phyloP scores from a whole-genome alignment of 768 basidiomycete species.

The Suillus brevipes region DNA sequence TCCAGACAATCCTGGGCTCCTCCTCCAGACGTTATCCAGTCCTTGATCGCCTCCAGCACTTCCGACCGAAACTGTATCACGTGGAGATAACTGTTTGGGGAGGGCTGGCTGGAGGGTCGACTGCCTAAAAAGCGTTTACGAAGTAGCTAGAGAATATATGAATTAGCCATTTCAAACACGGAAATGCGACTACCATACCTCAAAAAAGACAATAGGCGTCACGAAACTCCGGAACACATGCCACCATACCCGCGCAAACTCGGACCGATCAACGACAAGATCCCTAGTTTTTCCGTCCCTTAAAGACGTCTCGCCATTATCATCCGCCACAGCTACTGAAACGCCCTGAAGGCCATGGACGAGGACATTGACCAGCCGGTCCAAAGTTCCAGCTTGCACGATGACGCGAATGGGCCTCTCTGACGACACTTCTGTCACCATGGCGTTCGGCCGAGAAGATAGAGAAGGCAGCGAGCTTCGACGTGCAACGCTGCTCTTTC shows the following conservation, averaged over 20 bases:
- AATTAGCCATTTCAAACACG: background rate
- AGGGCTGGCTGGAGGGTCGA: conserved; percentile 43
- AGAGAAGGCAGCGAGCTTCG: conserved; percentile 80
- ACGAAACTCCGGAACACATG: conserved; percentile 80
- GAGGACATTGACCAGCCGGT: conserved; percentile 70
- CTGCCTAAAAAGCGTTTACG: conserved; percentile 68
- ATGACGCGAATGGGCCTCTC: conserved; percentile 75
- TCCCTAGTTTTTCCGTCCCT: conserved; percentile 73
- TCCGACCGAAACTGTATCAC: conserved; percentile 56
- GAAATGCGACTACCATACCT: conserved; percentile 48
- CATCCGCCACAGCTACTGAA: conserved; percentile 79
- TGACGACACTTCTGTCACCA: conserved; percentile 61
- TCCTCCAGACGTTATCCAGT: conserved; percentile 73
- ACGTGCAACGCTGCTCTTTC: conserved; percentile 74
- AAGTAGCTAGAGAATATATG: conserved; percentile 51
- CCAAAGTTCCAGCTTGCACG: conserved; percentile 77
- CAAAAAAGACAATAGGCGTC: conserved; percentile 79
- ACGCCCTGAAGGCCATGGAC: conserved; percentile 77
- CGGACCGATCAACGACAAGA: conserved; percentile 66
- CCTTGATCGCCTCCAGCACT: conserved; percentile 62
- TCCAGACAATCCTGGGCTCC: conserved; percentile 81
- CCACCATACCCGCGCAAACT: conserved; percentile 84
- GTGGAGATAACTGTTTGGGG: conserved; percentile 45
- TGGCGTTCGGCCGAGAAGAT: conserved; percentile 58
- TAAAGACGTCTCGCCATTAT: conserved; percentile 83